Evolutionary conservation across 1,284 basidiomycete species (phyloP).

Genomic region (Moesziomyces sp.): DNA sequence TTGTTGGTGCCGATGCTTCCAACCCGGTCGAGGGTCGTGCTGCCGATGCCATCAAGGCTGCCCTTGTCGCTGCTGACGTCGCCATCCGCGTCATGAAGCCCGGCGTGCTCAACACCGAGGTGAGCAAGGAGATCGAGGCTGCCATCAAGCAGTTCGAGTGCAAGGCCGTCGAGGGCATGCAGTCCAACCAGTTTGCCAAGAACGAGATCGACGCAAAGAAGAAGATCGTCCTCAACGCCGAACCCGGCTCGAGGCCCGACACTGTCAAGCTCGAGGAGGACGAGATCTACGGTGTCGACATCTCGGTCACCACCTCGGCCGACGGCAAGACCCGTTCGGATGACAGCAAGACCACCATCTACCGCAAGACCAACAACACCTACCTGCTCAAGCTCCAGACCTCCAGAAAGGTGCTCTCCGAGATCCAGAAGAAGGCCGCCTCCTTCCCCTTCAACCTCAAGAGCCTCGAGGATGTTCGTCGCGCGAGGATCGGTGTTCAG

Average conservation of each 20-base stretch:
- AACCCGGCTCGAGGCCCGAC: conserved; percentile 57
- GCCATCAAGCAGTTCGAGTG: conserved; percentile 70
- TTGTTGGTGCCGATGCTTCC: conserved; percentile 76
- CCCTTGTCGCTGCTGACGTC: conserved; percentile 89
- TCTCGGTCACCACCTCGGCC: conserved; percentile 74
- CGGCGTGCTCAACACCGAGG: conserved; percentile 92
- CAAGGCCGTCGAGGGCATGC: conserved; percentile 72
- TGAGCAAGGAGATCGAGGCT: conserved; percentile 86
- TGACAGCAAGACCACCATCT: conserved; percentile 89
- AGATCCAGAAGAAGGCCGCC: conserved; percentile 97
- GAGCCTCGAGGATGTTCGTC: conserved; percentile 91
- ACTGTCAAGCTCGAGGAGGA: conserved; percentile 74
- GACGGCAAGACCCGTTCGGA: conserved; percentile 77
- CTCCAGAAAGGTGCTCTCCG: conserved; percentile 90
- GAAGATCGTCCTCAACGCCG: conserved; percentile 61
- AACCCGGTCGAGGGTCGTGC: conserved; percentile 83
- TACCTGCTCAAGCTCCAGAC: conserved; percentile 99
- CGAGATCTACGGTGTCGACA: conserved; percentile 95
- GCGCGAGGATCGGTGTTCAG: conserved; percentile 91
- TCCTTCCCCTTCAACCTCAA: conserved; percentile 98
- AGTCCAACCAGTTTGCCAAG: conserved; percentile 93
- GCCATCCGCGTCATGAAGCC: conserved; percentile 72
- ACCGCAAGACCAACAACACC: conserved; percentile 84
- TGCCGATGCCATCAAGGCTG: conserved; percentile 92
- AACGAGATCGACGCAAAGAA: conserved; percentile 77